A percentile compares a stretch with the other conserved stretches of the same genome.
These are phyloP conservation scores for Wickerhamiella alocasiicola DNA, from an alignment of 805 yeast species.

Conservation along the genomic window DNA sequence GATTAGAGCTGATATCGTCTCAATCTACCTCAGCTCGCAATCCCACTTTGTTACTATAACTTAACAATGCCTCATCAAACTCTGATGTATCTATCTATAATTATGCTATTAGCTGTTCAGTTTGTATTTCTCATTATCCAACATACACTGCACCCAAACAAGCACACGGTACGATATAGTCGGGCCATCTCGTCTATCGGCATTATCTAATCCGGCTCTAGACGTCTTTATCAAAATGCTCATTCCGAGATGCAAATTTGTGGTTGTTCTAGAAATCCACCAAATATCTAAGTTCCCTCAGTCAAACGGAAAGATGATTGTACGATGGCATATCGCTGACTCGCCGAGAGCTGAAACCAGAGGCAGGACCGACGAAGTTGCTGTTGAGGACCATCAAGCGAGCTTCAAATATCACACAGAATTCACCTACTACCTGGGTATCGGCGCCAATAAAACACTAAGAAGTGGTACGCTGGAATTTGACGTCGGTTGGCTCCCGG, in stretches of 20 bases:
- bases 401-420: conserved; percentile 35
- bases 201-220: no score
- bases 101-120: no score
- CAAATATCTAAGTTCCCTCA: conserved; percentile 82
- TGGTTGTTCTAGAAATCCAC: conserved; percentile 43
- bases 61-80: no score
- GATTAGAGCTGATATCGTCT: no score
- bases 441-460: conserved; percentile 29
- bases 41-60: no score
- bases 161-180: no score
- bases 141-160: no score
- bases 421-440: conserved; percentile 32
- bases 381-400: conserved; percentile 41
- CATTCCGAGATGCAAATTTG: conserved; percentile 43
- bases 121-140: no score
- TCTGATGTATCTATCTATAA: no score
- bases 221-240: no score
- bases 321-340: conserved; percentile 52
- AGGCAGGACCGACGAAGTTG: conserved; percentile 35
- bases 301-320: conserved; percentile 50
- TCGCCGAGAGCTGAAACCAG: conserved; percentile 33
- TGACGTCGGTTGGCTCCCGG: conserved; percentile 35
- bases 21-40: no score
- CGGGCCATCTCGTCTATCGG: no score
- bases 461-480: conserved; percentile 30